These are phyloP conservation scores for Suillus paluster DNA, from an alignment of 768 basidiomycete species.

Conservation along the genomic window DNA sequence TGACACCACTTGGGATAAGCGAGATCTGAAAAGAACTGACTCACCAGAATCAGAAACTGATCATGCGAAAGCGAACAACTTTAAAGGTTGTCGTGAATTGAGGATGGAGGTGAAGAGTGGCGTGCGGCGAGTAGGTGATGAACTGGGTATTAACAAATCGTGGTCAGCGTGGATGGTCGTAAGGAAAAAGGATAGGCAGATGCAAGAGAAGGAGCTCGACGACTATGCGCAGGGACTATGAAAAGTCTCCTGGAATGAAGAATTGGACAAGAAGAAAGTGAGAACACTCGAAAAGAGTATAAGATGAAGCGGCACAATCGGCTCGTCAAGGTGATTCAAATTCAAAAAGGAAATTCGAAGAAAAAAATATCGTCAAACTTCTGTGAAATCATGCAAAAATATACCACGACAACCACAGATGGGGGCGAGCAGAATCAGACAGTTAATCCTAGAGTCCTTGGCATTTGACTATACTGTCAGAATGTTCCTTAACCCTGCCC, in stretches of 20 bases:
- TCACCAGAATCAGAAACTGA: conserved; percentile 41
- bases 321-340: conserved; percentile 19
- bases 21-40: conserved; percentile 19
- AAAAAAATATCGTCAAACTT: conserved; percentile 1
- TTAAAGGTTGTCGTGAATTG: conserved; percentile 42
- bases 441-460: not conserved
- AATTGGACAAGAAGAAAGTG: conserved; percentile 29
- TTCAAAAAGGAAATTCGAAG: conserved; percentile 17
- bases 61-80: conserved; percentile 47
- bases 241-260: conserved; percentile 28
- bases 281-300: conserved; percentile 32
- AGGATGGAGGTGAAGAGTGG: conserved; percentile 35
- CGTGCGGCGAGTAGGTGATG: conserved; percentile 29
- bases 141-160: conserved; percentile 36
- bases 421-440: conserved; percentile 20
- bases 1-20: conserved; percentile 14
- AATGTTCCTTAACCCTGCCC: conserved; percentile 11
- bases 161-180: conserved; percentile 45
- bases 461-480: conserved; percentile 19
- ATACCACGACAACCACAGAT: conserved; percentile 14
- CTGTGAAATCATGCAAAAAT: conserved; percentile 17
- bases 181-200: conserved; percentile 27
- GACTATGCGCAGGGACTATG: conserved; percentile 24
- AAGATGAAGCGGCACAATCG: conserved; percentile 31
- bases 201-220: conserved; percentile 24